phyloP scores from a whole-genome alignment of 164 flowering plant genomes.

The Nymphaea thermarum region DNA sequence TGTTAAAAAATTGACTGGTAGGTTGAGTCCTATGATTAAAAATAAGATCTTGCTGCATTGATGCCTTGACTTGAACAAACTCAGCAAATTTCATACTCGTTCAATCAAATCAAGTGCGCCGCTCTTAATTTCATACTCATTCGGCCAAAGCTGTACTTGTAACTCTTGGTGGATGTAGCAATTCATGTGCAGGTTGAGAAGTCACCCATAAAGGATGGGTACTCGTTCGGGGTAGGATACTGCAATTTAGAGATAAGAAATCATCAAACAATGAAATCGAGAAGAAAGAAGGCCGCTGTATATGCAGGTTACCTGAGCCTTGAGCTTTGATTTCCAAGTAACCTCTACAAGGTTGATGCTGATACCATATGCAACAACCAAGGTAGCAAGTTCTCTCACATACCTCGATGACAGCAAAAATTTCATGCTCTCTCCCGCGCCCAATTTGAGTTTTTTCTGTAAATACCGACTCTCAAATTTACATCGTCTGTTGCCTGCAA shows the following conservation, averaged over 20 bases:
- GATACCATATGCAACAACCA: slow-evolving; percentile 97
- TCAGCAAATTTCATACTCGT: too few relatives aligned
- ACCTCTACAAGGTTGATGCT: too few relatives aligned
- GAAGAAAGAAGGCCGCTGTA: too few relatives aligned
- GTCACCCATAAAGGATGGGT: slow-evolving; percentile 98
- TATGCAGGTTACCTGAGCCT: too few relatives aligned
- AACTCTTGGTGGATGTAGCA: slow-evolving; percentile 90
- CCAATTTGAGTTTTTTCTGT: slow-evolving; percentile 77
- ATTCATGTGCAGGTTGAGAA: slow-evolving; percentile 95
- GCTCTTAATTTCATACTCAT: too few relatives aligned
- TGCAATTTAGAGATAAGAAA: slow-evolving; percentile 16
- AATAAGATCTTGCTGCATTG: too few relatives aligned
- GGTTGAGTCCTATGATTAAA: too few relatives aligned
- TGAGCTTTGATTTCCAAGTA: too few relatives aligned
- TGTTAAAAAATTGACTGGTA: too few relatives aligned
- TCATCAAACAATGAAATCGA: not conserved
- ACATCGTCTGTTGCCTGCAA: not conserved
- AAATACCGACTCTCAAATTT: not conserved
- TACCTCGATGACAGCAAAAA: slow-evolving; percentile 78
- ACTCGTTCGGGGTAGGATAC: slow-evolving; percentile 98
- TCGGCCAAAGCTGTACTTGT: too few relatives aligned
- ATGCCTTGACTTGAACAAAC: too few relatives aligned
- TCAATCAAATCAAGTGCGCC: too few relatives aligned
- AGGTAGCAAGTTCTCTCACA: slow-evolving; percentile 84
- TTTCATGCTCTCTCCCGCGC: slow-evolving; percentile 89